Evolutionary conservation across 2,329 filamentous ascomycete genomes (phyloP).

Genomic region (Sclerotinia nivalis): DNA sequence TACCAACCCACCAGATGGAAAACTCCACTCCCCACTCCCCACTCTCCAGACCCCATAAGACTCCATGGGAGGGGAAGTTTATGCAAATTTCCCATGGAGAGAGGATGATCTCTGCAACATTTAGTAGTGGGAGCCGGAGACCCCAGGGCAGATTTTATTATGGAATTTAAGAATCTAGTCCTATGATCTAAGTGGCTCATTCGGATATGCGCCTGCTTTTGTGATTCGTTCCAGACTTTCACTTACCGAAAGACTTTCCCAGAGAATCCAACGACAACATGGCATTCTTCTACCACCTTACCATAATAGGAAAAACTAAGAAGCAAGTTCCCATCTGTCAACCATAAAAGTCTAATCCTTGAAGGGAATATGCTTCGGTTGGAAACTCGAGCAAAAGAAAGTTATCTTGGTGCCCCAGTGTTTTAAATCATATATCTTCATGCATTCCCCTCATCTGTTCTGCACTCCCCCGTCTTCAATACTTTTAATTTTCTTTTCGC

Average conservation of each 20-base stretch:
- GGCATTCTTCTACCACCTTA: constrained; percentile 10
- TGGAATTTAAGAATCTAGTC: constrained; percentile 1
- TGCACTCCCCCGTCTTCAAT: not conserved
- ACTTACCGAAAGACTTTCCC: not conserved
- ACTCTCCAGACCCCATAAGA: constrained; percentile 18
- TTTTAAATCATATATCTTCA: constrained; percentile 17
- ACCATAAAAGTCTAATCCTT: not conserved
- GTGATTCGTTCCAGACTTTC: constrained; percentile 7
- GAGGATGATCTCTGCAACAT: constrained; percentile 12
- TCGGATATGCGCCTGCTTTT: not conserved
- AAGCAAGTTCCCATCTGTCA: not conserved
- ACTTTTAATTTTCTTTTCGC: not conserved
- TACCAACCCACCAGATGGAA: constrained; percentile 3
- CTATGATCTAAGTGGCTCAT: not conserved
- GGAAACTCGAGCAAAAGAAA: not conserved
- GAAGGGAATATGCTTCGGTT: constrained; percentile 7
- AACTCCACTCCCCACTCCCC: constrained; percentile 17
- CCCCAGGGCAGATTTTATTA: constrained; percentile 3
- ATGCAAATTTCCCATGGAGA: constrained; percentile 7
- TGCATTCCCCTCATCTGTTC: not conserved
- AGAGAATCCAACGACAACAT: not conserved
- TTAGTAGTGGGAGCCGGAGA: not conserved
- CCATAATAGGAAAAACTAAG: constrained; percentile 15
- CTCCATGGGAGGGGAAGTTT: constrained; percentile 7
- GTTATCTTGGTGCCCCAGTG: not conserved